Base-by-base conservation (phyloP, 2,329 filamentous ascomycete genomes). In the Microcera coccophila region DNA sequence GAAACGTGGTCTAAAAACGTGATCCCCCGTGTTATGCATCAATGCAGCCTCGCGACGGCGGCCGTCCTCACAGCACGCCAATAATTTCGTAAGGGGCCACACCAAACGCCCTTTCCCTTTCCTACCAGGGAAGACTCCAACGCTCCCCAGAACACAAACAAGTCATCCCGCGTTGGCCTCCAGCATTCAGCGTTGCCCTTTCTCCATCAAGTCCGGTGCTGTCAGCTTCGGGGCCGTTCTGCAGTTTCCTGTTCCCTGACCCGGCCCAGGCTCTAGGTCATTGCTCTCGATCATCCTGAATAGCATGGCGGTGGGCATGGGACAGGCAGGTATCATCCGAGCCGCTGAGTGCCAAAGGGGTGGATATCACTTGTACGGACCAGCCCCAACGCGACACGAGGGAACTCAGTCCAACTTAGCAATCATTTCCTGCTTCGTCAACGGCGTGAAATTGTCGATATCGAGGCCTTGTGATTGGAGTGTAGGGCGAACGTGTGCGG, bases 351-450 rank as follows among this genome's bases (percentile, higher is more conserved):
- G 60, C 58, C 53, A 42, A 54, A 51, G 49, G 48, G 50, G 47
- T 49, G 50, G 53, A 54, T 58, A 60, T 60, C 58, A 59, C 50
- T 57, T 57, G 58, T 58, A 57, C 9, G 15, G 29, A 60, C 61
- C 59, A 63, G 54, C 57, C 61, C 57, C 51, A 51, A 50, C 52
- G 54, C 49, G 48, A 51, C 42, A 38, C 48, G 45, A 47, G 41
- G 44, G 29, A 19, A 44, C 69, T 90, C 85, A 98, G 72, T 98
- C 93, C 69, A 98, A 77, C 69, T 90, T 89, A 46, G 93, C 93
- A 74, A 95, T 88, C 93, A 98, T 97, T 67, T 96, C 89, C 61
- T 93, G 85, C 75, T 90, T 95, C 61, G 85, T 75, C 73, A 98
- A 76, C 35, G 91, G 91, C 58, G 83, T 89, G 69, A 98, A 87